Conservation (phyloP, 495 filamentous ascomycete genomes). For the Penicillium samsonianum region DNA sequence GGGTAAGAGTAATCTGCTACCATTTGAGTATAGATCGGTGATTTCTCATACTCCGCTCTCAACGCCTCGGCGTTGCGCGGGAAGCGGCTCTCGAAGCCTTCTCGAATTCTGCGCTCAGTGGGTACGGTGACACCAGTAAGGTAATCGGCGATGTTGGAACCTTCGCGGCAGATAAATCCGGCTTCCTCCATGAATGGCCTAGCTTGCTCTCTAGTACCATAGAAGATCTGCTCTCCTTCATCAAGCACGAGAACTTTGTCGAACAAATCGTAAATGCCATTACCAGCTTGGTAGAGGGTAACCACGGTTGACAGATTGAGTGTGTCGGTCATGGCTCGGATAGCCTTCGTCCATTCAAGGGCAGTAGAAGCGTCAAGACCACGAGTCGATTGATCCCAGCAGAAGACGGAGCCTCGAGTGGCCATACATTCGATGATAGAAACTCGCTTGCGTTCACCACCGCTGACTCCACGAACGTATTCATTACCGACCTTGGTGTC, state of each 20-base stretch:
- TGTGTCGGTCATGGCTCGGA: constrained; percentile 50
- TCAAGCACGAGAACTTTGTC: constrained; percentile 72
- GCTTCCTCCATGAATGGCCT: constrained; percentile 66
- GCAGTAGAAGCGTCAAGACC: constrained; percentile 64
- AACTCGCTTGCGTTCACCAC: constrained; percentile 77
- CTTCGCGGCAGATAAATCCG: constrained; percentile 63
- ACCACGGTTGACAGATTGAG: constrained; percentile 49
- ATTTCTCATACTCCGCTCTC: constrained; percentile 42
- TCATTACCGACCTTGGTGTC: constrained; percentile 79
- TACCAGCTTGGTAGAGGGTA: constrained; percentile 63
- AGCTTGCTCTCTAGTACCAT: constrained; percentile 59
- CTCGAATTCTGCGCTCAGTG: constrained; percentile 58
- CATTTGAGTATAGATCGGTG: constrained; percentile 37
- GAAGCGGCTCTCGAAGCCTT: constrained; percentile 51
- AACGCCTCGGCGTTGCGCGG: constrained; percentile 49
- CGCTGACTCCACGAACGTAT: constrained; percentile 79
- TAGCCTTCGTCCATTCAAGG: constrained; percentile 53
- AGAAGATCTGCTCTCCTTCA: constrained; percentile 62
- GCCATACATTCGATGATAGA: constrained; percentile 67
- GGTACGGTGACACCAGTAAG: constrained; percentile 73
- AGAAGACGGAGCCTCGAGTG: constrained; percentile 59
- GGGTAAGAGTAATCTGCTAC: constrained; percentile 54
- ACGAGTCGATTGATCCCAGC: constrained; percentile 63
- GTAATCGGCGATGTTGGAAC: constrained; percentile 70
- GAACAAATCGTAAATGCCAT: constrained; percentile 62